Evolutionary conservation across 768 basidiomycete species (phyloP).

Genomic region (Neoboletus subvelutipes): DNA sequence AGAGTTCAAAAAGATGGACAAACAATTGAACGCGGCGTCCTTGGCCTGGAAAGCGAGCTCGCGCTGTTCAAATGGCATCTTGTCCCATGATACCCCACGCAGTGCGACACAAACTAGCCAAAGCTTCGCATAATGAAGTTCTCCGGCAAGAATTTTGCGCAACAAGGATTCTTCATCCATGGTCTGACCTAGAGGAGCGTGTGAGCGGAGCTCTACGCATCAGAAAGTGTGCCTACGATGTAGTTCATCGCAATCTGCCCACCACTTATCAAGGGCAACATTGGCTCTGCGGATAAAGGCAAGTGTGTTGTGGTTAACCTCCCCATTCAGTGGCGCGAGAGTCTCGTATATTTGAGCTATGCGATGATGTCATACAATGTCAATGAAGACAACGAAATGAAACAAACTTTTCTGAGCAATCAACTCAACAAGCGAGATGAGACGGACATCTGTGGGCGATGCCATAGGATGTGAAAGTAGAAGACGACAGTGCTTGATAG

Average conservation of each 20-base stretch:
- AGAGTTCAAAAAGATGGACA: slow-evolving; percentile 81
- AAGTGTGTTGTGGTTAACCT: slow-evolving; percentile 81
- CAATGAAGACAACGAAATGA: background rate
- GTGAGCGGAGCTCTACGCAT: slow-evolving; percentile 8
- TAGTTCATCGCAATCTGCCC: slow-evolving; percentile 81
- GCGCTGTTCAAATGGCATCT: slow-evolving; percentile 93
- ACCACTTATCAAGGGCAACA: slow-evolving; percentile 88
- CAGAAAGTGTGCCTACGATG: slow-evolving; percentile 51
- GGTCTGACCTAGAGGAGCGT: slow-evolving; percentile 50
- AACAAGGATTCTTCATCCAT: slow-evolving; percentile 86
- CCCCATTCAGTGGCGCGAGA: slow-evolving; percentile 79
- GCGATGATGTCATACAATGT: slow-evolving; percentile 3
- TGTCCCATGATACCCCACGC: slow-evolving; percentile 92
- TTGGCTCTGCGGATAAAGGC: slow-evolving; percentile 87
- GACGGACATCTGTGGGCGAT: slow-evolving; percentile 84
- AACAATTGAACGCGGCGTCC: slow-evolving; percentile 83
- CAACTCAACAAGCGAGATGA: slow-evolving; percentile 85
- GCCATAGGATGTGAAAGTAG: slow-evolving; percentile 84
- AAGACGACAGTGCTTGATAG: slow-evolving; percentile 80
- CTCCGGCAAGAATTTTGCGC: slow-evolving; percentile 83
- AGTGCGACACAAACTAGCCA: slow-evolving; percentile 94
- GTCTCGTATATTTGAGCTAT: slow-evolving; percentile 93
- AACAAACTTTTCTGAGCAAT: slow-evolving; percentile 85
- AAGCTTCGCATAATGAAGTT: slow-evolving; percentile 89
- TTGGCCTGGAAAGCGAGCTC: slow-evolving; percentile 95